Evolutionary conservation across 1,284 basidiomycete species (phyloP).

Genomic region (Sporisorium sorghi): DNA sequence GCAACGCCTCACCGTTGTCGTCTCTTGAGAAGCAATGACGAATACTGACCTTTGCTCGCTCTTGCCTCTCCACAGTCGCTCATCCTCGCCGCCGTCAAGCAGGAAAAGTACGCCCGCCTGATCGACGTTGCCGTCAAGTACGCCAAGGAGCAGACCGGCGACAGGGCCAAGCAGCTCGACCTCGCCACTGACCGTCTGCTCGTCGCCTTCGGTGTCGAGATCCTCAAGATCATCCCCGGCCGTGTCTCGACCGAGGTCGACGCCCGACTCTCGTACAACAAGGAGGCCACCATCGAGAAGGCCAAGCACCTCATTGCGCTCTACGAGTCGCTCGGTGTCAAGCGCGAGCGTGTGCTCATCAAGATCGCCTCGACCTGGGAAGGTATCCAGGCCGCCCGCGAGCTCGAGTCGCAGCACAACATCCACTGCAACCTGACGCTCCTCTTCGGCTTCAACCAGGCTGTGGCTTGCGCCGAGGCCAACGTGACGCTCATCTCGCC

Average conservation of each 20-base stretch:
- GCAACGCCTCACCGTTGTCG: neutral
- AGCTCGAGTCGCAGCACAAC: slow-evolving; percentile 85
- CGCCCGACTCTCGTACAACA: slow-evolving; percentile 95
- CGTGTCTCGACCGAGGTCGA: slow-evolving; percentile 99
- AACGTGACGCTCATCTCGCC: slow-evolving; percentile 98
- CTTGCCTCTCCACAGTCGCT: slow-evolving; percentile 66
- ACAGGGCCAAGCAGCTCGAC: slow-evolving; percentile 68
- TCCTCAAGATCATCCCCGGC: slow-evolving; percentile 93
- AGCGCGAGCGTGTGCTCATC: slow-evolving; percentile 90
- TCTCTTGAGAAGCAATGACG: neutral
- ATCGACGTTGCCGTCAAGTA: slow-evolving; percentile 85
- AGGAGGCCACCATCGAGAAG: slow-evolving; percentile 89
- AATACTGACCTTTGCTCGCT: slow-evolving; percentile 8
- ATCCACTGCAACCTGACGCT: slow-evolving; percentile 99
- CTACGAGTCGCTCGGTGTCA: slow-evolving; percentile 89
- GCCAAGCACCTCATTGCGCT: slow-evolving; percentile 86
- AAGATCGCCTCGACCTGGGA: slow-evolving; percentile 99
- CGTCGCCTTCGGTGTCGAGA: slow-evolving; percentile 96
- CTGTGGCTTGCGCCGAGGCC: slow-evolving; percentile 98
- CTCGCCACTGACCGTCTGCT: slow-evolving; percentile 90
- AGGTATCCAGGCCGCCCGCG: slow-evolving; percentile 97
- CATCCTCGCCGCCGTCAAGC: slow-evolving; percentile 91
- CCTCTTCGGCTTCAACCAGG: slow-evolving; percentile 97
- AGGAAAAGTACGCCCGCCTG: slow-evolving; percentile 84
- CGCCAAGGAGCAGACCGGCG: slow-evolving; percentile 79